Evolutionary conservation across 2,329 filamentous ascomycete genomes (phyloP).

Genomic region (Rugonectria rugulosa): DNA sequence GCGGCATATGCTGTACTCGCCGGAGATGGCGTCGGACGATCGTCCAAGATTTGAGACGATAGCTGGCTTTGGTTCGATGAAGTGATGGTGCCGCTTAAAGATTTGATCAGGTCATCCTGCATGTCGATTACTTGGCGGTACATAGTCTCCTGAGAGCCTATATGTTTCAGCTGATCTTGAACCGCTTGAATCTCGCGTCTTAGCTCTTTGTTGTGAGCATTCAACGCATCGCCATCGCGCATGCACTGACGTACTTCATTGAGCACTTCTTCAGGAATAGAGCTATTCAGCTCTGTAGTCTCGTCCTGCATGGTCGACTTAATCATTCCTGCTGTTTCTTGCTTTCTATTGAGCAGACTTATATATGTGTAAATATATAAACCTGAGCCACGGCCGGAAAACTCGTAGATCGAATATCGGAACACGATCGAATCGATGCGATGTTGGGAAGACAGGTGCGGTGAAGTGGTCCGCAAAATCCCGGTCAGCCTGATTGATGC

Average conservation of each 20-base stretch:
- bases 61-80: neutral
- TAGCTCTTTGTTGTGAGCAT: neutral
- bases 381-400: neutral
- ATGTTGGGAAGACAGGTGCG: no score
- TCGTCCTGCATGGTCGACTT: neutral
- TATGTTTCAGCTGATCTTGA: neutral
- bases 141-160: neutral
- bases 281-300: no score
- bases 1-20: neutral
- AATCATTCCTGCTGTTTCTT: neutral
- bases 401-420: no score
- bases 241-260: neutral
- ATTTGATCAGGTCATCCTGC: conserved; percentile 1
- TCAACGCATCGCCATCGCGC: neutral
- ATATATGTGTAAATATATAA: neutral
- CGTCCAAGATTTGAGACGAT: neutral
- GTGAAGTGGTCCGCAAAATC: no score
- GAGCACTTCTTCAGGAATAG: neutral
- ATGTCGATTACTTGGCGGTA: neutral
- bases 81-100: neutral
- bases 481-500: no score
- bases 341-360: neutral
- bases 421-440: no score
- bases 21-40: neutral
- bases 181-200: neutral